Percentiles rank a stretch among this genome's conserved stretches.
Evolutionary conservation across 805 yeast species (phyloP).

Genomic region (Phaffomyces opuntiae): DNA sequence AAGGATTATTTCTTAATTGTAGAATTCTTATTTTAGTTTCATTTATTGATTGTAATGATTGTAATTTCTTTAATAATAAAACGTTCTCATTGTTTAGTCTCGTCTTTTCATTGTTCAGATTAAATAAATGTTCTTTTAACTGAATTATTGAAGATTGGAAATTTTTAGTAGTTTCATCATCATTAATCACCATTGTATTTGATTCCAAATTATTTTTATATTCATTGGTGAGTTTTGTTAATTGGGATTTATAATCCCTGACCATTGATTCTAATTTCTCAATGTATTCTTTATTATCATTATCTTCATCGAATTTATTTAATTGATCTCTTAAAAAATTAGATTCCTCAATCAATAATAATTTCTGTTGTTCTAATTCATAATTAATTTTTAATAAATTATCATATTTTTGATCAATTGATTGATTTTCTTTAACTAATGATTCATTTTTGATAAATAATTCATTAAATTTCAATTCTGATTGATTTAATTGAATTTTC

Average conservation of each 20-base stretch:
- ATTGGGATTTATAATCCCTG: conserved; percentile 41
- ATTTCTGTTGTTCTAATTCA: conserved; percentile 45
- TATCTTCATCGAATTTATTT: conserved; percentile 37
- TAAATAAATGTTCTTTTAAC: conserved; percentile 36
- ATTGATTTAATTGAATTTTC: conserved; percentile 21
- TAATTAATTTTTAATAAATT: conserved; percentile 26
- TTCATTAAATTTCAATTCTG: conserved; percentile 25
- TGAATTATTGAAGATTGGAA: conserved; percentile 24
- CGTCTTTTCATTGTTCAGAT: conserved; percentile 30
- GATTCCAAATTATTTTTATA: conserved; percentile 25
- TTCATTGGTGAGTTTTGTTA: conserved; percentile 29
- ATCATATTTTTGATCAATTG: conserved; percentile 20
- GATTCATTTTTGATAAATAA: conserved; percentile 33
- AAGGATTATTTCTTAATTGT: conserved; percentile 62
- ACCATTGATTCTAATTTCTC: conserved; percentile 31
- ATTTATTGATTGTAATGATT: conserved; percentile 27
- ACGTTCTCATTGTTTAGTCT: conserved; percentile 30
- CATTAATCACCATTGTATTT: conserved; percentile 24
- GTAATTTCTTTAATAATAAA: conserved; percentile 31
- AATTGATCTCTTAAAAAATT: conserved; percentile 50
- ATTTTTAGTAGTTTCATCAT: conserved; percentile 16
- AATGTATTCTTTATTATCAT: conserved; percentile 17
- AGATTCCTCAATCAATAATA: conserved; percentile 51
- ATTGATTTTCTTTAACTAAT: conserved; percentile 21
- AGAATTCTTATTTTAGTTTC: conserved; percentile 42